Conservation (phyloP, 2,329 filamentous ascomycete species). For the Erysiphe neolycopersici region DNA sequence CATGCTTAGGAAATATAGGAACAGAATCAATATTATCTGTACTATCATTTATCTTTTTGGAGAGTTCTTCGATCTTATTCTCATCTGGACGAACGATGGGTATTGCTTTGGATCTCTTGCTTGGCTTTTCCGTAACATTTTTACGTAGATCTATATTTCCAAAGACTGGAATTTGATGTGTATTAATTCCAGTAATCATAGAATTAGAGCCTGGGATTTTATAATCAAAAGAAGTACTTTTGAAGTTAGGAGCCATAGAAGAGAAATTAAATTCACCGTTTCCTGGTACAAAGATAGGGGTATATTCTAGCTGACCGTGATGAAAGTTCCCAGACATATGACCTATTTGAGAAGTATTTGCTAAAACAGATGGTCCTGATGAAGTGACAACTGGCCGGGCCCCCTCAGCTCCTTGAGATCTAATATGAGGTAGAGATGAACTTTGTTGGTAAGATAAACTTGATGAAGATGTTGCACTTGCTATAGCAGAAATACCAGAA, state of each 20-base stretch:
- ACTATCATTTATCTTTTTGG: conserved; percentile 46
- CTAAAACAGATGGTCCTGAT: conserved; percentile 15
- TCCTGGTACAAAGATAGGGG: conserved; percentile 44
- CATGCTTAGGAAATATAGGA: conserved; percentile 41
- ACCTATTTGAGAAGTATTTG: conserved; percentile 9
- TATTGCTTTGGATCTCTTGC: conserved; percentile 56
- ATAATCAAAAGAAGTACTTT: conserved; percentile 44
- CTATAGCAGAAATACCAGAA: conserved; percentile 18
- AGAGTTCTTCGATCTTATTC: conserved; percentile 27
- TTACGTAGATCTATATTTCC: conserved; percentile 36
- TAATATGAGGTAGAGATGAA: conserved; percentile 16
- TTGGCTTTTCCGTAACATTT: conserved; percentile 34
- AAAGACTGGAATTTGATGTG: conserved; percentile 29
- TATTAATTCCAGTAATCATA: conserved; percentile 21
- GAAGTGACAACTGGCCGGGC: conserved; percentile 2
- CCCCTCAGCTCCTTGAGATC: conserved; percentile 18
- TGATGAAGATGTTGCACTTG: background rate
- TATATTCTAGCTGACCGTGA: conserved; percentile 38
- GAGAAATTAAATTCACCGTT: conserved; percentile 42
- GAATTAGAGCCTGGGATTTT: conserved; percentile 20
- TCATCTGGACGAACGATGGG: conserved; percentile 47
- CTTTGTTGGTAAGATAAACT: background rate
- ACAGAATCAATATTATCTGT: conserved; percentile 44
- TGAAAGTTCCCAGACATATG: conserved; percentile 8
- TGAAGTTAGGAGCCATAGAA: conserved; percentile 37